A percentile compares a stretch with the other conserved stretches of the same genome.
Conservation (phyloP, 441 rosid species). For the Populus trichocarpa region DNA sequence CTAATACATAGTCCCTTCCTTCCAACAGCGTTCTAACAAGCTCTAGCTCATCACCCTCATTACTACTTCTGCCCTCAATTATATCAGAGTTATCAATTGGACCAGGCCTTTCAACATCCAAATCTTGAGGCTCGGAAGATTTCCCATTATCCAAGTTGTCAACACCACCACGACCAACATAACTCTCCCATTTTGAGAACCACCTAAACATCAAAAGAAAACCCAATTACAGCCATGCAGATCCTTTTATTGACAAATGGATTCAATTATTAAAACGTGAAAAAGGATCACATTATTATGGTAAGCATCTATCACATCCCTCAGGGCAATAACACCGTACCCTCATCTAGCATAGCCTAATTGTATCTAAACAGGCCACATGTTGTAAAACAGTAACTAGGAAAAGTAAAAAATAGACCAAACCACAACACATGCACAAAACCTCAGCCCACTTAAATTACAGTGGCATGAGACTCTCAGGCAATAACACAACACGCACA, state of each 20-base stretch:
- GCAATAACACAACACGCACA: neutral
- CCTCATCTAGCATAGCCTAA: neutral
- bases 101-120: constrained; percentile 60
- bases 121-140: constrained; percentile 29
- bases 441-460: neutral
- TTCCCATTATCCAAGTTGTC: constrained; percentile 27
- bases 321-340: neutral
- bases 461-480: neutral
- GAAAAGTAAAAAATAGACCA: neutral
- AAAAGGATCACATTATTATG: neutral
- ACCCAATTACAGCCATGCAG: neutral
- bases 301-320: neutral
- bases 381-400: neutral
- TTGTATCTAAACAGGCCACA: neutral
- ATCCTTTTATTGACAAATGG: neutral
- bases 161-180: constrained; percentile 43
- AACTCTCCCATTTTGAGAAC: constrained; percentile 71
- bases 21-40: constrained; percentile 54
- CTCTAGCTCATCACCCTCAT: constrained; percentile 44
- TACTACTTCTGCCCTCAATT: constrained; percentile 32
- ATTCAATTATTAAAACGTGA: neutral
- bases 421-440: neutral
- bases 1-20: constrained; percentile 62
- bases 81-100: constrained; percentile 80
- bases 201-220: constrained; percentile 45